Conservation (phyloP, 768 basidiomycete species). For the Cytidiella melzeri region DNA sequence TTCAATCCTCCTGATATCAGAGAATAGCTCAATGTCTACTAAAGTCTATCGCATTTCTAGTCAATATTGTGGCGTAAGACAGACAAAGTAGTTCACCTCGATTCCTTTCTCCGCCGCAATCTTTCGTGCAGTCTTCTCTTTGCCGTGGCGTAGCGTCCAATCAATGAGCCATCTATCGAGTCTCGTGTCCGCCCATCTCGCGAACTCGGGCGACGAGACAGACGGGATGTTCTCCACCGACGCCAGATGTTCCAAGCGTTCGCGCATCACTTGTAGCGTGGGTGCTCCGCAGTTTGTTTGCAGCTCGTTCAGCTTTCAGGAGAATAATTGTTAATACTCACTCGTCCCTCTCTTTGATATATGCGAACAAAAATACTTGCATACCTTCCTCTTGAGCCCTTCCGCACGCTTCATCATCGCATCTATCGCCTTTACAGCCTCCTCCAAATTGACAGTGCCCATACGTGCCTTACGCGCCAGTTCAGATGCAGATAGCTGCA, state of each 20-base stretch:
- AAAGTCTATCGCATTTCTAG: constrained; percentile 50
- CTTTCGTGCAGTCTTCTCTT: constrained; percentile 66
- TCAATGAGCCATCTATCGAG: constrained; percentile 91
- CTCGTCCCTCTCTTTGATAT: neutral
- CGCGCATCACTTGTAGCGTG: constrained; percentile 68
- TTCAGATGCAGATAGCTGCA: constrained; percentile 54
- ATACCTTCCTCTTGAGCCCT: constrained; percentile 84
- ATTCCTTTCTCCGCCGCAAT: constrained; percentile 75
- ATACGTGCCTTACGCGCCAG: constrained; percentile 41
- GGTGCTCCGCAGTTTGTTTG: constrained; percentile 41
- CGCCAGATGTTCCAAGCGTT: constrained; percentile 69
- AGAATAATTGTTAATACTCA: neutral
- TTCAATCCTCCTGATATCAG: constrained; percentile 84
- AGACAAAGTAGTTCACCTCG: no score
- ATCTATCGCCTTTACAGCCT: constrained; percentile 58
- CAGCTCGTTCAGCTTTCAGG: constrained; percentile 43
- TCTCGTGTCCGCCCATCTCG: constrained; percentile 72
- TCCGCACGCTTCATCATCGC: constrained; percentile 71
- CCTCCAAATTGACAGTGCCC: constrained; percentile 38
- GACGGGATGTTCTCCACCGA: constrained; percentile 51
- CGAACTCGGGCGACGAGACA: constrained; percentile 50
- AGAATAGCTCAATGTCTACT: constrained; percentile 89
- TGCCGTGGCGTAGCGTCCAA: constrained; percentile 80
- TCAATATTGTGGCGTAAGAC: constrained; percentile 17
- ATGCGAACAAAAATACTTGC: constrained; percentile 13